phyloP scores from a whole-genome alignment of 2,329 filamentous ascomycete species.

The Neofusicoccum ribis region DNA sequence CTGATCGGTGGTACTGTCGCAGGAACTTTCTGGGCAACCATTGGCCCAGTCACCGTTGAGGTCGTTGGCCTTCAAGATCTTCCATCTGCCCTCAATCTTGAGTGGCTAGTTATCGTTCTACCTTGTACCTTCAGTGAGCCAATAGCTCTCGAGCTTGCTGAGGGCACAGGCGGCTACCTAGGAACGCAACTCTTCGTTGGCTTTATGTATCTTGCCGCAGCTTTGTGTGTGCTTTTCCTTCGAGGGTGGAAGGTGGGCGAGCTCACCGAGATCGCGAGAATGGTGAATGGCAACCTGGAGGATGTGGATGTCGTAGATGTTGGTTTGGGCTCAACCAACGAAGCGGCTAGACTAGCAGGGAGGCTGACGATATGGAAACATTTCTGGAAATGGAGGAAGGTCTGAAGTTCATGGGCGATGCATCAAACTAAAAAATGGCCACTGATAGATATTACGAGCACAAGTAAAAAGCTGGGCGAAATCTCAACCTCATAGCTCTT shows the following conservation, averaged over 20 bases:
- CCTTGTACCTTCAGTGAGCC: not conserved
- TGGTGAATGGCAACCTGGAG: not conserved
- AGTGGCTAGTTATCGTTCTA: constrained; percentile 37
- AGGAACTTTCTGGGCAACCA: constrained; percentile 48
- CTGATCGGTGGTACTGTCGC: constrained; percentile 43
- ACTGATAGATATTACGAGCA: too few relatives aligned
- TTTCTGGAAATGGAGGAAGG: not conserved
- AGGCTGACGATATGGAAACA: not conserved
- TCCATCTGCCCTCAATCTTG: constrained; percentile 37
- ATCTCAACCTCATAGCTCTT: too few relatives aligned
- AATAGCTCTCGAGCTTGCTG: constrained; percentile 18
- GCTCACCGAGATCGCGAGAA: not conserved
- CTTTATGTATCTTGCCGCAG: not conserved
- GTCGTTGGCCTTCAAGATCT: constrained; percentile 40
- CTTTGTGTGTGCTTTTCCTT: constrained; percentile 1
- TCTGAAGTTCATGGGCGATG: not conserved
- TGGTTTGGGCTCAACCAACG: not conserved
- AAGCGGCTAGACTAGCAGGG: not conserved
- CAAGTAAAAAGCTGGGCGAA: too few relatives aligned
- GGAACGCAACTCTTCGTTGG: not conserved
- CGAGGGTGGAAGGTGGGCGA: constrained; percentile 2
- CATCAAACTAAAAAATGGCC: too few relatives aligned
- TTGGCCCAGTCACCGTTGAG: constrained; percentile 38
- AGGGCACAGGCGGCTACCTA: not conserved
- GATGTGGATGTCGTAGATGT: not conserved